Conservation (phyloP, 2,329 filamentous ascomycete genomes). For the Cladosporium velox region DNA sequence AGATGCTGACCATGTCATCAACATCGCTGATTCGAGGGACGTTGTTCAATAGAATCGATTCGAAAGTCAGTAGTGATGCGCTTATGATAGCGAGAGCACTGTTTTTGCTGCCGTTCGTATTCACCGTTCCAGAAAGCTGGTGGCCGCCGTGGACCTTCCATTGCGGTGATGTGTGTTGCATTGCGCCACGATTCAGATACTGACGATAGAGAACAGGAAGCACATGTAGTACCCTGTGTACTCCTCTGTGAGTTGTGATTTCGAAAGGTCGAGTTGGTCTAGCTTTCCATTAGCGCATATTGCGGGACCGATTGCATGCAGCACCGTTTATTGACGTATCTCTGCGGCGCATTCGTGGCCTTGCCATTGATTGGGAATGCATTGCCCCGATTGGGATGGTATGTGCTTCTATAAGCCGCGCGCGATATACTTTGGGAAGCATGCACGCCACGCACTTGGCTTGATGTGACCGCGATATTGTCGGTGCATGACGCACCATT, state of each 20-base stretch:
- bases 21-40: conserved; percentile 13
- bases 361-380: neutral
- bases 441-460: neutral
- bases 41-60: neutral
- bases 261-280: neutral
- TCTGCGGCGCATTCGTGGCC: neutral
- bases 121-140: neutral
- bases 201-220: neutral
- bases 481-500: neutral
- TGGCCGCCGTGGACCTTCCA: neutral
- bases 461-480: neutral
- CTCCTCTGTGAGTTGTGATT: neutral
- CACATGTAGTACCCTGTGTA: accelerated
- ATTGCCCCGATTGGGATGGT: neutral
- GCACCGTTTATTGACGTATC: neutral
- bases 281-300: neutral
- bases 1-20: neutral
- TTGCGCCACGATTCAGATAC: neutral
- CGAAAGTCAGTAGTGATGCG: neutral
- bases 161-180: neutral
- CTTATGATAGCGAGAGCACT: conserved; percentile 8
- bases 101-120: conserved; percentile 12
- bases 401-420: neutral
- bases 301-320: conserved; percentile 3
- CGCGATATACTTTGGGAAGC: neutral